Conservation (phyloP, 1,139 yeast genomes). For the Suhomyces atakaporum region DNA sequence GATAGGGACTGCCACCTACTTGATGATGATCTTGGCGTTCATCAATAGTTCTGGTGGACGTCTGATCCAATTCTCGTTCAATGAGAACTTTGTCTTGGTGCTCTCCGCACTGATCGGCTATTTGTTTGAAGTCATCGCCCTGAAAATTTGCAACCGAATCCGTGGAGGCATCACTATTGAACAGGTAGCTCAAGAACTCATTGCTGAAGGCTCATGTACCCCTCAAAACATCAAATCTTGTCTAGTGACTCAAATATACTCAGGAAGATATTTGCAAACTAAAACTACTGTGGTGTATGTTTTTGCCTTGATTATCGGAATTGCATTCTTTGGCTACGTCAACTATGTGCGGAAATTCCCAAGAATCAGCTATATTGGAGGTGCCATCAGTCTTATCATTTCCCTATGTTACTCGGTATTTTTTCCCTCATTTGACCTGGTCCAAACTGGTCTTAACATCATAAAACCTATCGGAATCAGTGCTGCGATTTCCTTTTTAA, state of each 20-base stretch:
- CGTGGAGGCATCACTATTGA: conserved; percentile 28
- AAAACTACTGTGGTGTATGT: conserved; percentile 28
- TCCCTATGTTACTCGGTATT: conserved; percentile 29
- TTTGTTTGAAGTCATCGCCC: conserved; percentile 27
- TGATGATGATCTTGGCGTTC: conserved; percentile 32
- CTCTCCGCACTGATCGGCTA: conserved; percentile 25
- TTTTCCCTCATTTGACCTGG: conserved; percentile 31
- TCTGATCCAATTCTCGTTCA: conserved; percentile 23
- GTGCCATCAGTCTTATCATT: conserved; percentile 26
- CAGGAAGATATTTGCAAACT: conserved; percentile 34
- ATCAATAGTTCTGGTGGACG: conserved; percentile 32
- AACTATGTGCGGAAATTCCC: conserved; percentile 22
- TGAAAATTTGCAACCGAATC: conserved; percentile 28
- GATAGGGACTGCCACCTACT: conserved; percentile 34
- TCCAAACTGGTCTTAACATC: conserved; percentile 21
- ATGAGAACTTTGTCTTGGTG: conserved; percentile 20
- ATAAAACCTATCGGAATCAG: conserved; percentile 31
- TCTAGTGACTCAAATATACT: conserved; percentile 23
- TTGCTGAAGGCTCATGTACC: conserved; percentile 33
- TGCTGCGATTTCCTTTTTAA: conserved; percentile 22
- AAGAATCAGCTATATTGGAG: conserved; percentile 25
- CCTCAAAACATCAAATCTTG: conserved; percentile 24
- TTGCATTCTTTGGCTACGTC: conserved; percentile 29
- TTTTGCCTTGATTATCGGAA: conserved; percentile 28
- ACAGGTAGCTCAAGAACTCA: conserved; percentile 21